These are phyloP conservation scores for Trifolium fragiferum DNA, from an alignment of 306 rosid genomes.

Conservation along the genomic window DNA sequence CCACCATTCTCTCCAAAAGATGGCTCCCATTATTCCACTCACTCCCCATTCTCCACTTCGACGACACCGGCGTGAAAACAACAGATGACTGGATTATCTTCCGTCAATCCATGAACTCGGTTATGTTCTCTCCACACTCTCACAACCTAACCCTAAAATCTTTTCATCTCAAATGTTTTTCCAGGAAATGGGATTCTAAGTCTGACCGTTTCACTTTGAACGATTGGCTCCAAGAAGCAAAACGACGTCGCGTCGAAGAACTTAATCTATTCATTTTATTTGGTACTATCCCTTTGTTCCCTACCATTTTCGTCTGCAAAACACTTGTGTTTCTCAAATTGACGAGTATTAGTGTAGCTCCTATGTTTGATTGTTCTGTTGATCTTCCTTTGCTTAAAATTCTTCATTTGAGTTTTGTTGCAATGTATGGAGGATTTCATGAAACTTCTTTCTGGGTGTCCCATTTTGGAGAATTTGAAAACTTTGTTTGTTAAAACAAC, in stretches of 20 bases:
- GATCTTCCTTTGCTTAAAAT: not conserved
- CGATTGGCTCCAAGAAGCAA: not conserved
- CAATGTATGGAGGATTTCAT: not conserved
- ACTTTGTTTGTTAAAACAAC: not conserved
- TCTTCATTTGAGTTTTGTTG: not conserved
- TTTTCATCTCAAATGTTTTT: not conserved
- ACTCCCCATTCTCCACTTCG: too few species aligned
- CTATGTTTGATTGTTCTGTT: not conserved
- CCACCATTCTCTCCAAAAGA: not conserved
- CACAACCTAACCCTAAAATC: not conserved
- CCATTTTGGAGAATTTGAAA: not conserved
- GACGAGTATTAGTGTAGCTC: not conserved
- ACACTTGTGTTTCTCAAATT: not conserved
- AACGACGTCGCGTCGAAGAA: not conserved
- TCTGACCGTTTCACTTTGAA: too few species aligned
- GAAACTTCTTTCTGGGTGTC: not conserved
- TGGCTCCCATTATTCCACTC: not conserved
- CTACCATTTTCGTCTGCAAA: not conserved
- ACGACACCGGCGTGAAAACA: too few species aligned
- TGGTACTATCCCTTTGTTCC: too few species aligned
- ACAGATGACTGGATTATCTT: too few species aligned
- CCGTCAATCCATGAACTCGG: too few species aligned
- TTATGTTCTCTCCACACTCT: not conserved
- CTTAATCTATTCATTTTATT: too few species aligned
- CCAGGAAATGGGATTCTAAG: too few species aligned